Base-by-base conservation (phyloP, 2,329 filamentous ascomycete species). In the Esteya vermicola region DNA sequence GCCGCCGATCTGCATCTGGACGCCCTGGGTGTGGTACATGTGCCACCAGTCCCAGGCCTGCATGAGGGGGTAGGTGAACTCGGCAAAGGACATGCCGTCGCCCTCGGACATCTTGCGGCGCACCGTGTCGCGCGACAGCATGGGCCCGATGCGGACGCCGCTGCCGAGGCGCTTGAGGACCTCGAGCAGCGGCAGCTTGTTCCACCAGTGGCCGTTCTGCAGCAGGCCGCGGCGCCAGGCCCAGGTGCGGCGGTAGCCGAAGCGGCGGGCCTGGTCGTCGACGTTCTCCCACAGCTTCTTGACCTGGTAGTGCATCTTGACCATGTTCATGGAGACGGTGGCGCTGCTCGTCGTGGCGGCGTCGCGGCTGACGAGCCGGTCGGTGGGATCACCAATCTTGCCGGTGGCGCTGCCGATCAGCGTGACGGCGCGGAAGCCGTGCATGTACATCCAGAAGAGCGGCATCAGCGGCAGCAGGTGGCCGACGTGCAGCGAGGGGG, bases 21-120 rank as follows among this genome's bases (percentile, higher is more conserved):
- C 68, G 36, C 71, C 71, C 20, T 69, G 67, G 35, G 73, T 69
- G 45, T 51, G 57, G 59, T 83, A 93, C 62, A 96, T 71, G 50
- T 83, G 70, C 84, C 85, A 96, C 75, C 88, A 98, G 57, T 98
- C 91, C 81, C 88, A 96, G 19, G 81, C 86, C 57, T 98, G 91
- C 51, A 96, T 75, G 14, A 98, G 62, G 1, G 93, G 91, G 54
- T 98, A 98, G 32, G 78, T 73, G 58, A 98, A 94, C 56, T 98
- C 91, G 27, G 85, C 80, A 51, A 93, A 82, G 1, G 88, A 93
- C 81, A 98, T 89, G 50, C 91, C 93, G 47, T 91, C 83, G 28
- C 85, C 85, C 39, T 78, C 78, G n/a, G 72, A 71, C 67, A 96
- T 70, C 53, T 86, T 85, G 42, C 76, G 78, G 40, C 34, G 48